These are phyloP conservation scores for Crinitomyces ghanaensis DNA, from an alignment of 805 yeast genomes.

Conservation along the genomic window DNA sequence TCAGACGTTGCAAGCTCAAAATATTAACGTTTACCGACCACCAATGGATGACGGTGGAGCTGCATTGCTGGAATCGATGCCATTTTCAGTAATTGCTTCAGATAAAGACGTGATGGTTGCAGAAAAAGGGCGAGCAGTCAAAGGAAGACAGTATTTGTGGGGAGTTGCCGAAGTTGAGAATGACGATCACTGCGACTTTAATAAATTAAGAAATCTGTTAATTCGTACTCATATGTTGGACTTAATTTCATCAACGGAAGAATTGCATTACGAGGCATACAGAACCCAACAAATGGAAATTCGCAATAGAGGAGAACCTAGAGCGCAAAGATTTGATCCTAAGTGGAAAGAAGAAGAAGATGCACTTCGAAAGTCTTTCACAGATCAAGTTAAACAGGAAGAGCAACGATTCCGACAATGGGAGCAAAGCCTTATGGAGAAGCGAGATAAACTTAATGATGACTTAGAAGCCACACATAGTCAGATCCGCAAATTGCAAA, in stretches of 20 bases:
- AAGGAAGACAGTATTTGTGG: slow-evolving; percentile 77
- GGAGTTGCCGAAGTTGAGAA: slow-evolving; percentile 80
- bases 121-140: slow-evolving; percentile 40
- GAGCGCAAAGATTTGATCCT: slow-evolving; percentile 46
- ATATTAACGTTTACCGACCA: slow-evolving; percentile 46
- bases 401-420: slow-evolving; percentile 97
- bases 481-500: slow-evolving; percentile 27
- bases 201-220: slow-evolving; percentile 48
- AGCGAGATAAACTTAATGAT: slow-evolving; percentile 85
- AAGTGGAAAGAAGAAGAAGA: slow-evolving; percentile 95
- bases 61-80: slow-evolving; percentile 33
- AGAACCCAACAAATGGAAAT: slow-evolving; percentile 46
- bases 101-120: slow-evolving; percentile 35
- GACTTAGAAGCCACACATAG: slow-evolving; percentile 82
- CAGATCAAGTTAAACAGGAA: slow-evolving; percentile 93
- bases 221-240: slow-evolving; percentile 67
- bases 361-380: slow-evolving; percentile 82
- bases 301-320: slow-evolving; percentile 31
- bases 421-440: slow-evolving; percentile 94
- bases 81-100: slow-evolving; percentile 65
- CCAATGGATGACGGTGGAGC: slow-evolving; percentile 28
- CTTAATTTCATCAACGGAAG: slow-evolving; percentile 62
- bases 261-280: slow-evolving; percentile 56
- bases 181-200: slow-evolving; percentile 65
- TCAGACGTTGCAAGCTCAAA: slow-evolving; percentile 39